A percentile compares a stretch with the other conserved stretches of the same genome.
Conservation (phyloP, 768 basidiomycete genomes). For the Termitomyces sp. region DNA sequence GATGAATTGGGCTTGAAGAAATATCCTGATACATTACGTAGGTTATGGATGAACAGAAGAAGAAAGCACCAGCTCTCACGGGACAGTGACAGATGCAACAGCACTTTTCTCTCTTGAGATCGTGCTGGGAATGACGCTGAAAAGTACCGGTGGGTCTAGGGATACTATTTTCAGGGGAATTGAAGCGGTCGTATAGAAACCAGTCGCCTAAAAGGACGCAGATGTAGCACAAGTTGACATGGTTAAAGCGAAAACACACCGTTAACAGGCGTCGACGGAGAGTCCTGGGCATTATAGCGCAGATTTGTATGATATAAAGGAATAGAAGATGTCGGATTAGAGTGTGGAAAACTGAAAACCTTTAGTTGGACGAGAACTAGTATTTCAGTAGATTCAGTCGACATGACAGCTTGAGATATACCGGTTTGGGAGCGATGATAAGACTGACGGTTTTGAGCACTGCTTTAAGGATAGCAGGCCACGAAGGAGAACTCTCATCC, state of each 20-base stretch:
- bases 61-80: background rate
- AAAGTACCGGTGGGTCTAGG: too few species aligned
- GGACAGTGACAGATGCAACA: constrained; percentile 1
- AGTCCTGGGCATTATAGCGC: background rate
- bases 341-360: constrained; percentile 8
- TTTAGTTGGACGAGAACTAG: background rate
- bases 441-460: constrained; percentile 4
- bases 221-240: background rate
- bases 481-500: too few species aligned
- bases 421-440: constrained; percentile 8
- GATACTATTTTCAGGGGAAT: background rate
- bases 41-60: background rate
- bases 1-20: background rate
- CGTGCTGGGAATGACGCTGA: background rate
- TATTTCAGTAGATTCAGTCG: background rate
- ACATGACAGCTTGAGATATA: background rate
- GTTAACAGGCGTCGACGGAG: background rate
- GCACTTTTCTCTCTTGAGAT: too few species aligned
- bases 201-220: background rate
- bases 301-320: constrained; percentile 1
- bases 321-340: background rate
- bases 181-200: background rate
- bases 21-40: background rate
- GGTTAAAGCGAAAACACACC: background rate
- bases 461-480: constrained; percentile 1